Evolutionary conservation across 768 basidiomycete species (phyloP), one percentile per base, ranked within the genome.

Genomic region (Boletus pseudopeckii): DNA sequence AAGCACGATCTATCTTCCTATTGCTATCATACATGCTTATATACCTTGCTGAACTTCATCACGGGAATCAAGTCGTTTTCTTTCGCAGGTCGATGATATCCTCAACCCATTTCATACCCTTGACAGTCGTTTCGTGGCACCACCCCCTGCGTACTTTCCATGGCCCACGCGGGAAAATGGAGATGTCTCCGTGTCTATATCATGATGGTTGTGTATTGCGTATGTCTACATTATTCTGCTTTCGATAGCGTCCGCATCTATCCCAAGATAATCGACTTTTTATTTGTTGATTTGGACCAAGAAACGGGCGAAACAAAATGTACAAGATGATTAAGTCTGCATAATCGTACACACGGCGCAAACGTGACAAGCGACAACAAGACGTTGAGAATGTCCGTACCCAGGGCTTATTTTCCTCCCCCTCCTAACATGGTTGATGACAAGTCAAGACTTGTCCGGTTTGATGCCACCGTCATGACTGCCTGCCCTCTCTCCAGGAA

Each of bases 401-500:
- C n/a, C n/a, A n/a, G n/a, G n/a, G n/a, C n/a, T n/a, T n/a, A n/a
- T n/a, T n/a, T n/a, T n/a, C n/a, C n/a, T n/a, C n/a, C n/a, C n/a
- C n/a, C n/a, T n/a, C n/a, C n/a, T n/a, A n/a, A n/a, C n/a, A n/a
- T 26, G 26, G 26, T 22, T 3, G 22, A 22, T 22, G 22, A 77
- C 82, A 54, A 72, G 69, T 64, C 72, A 78, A 43, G 76, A 75
- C 69, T 71, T 59, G 47, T 75, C 77, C 14, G 64, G 43, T 53
- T 56, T 53, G 22, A 76, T 75, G 40, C 68, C 72, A 24, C 80
- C 79, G 4, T 77, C 76, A 53, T 15, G 45, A 5, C 9, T 46
- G 20, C 77, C 79, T 18, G 72, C 75, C 42, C 66, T 63, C 61
- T 74, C 74, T 24, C 78, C 82, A 48, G 77, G 75, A 37, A 75